Evolutionary conservation across 352 stramenopile species (phyloP), one percentile per base, ranked within the genome.

Genomic region (Globisporangium ultimum): DNA sequence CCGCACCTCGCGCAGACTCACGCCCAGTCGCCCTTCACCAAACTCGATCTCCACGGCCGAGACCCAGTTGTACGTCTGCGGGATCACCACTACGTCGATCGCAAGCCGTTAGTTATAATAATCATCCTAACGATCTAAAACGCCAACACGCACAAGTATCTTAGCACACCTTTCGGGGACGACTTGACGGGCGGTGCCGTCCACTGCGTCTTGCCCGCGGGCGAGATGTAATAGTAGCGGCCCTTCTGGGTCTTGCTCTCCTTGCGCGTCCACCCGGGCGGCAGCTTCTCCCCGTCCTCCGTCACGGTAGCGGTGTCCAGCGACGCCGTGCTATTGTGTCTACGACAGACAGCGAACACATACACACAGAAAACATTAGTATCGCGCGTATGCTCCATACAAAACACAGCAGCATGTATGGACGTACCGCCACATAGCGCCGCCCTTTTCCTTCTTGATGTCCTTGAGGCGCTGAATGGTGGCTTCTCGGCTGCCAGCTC

Each of bases 161-260:
- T 11, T 38, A 28, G 24, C 24, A 5, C 24, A 17, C 47, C 47
- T 48, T 57, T 57, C 38, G 51, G 18, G 10, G 43, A 53, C 7
- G 58, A 46, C 48, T 69, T 78, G 51, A 57, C 50, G 47, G 55
- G 50, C 6, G 82, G 84, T 28, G 81, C 80, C 34, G 83, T 78
- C 85, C 85, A 95, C 63, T 95, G 85, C 28, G 83, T 93, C 67
- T 95, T 91, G 53, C 85, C 85, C 11, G 71, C 66, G 13, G 85
- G 85, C 1, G 78, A 89, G 48, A 95, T 91, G 67, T 89, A 95
- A 62, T 95, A 95, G 59, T 89, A 95, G 2, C 80, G 70, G 14
- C 85, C 85, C 61, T 91, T 89, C 64, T 93, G 85, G 14, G 83
- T 88, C 67, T 93, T 95, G 68, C 81, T 93, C 64, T 95, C 85